Evolutionary conservation across 225 moss, liverwort and hornwort species (phyloP).

Genomic region (Physcomitrellopsis africana): DNA sequence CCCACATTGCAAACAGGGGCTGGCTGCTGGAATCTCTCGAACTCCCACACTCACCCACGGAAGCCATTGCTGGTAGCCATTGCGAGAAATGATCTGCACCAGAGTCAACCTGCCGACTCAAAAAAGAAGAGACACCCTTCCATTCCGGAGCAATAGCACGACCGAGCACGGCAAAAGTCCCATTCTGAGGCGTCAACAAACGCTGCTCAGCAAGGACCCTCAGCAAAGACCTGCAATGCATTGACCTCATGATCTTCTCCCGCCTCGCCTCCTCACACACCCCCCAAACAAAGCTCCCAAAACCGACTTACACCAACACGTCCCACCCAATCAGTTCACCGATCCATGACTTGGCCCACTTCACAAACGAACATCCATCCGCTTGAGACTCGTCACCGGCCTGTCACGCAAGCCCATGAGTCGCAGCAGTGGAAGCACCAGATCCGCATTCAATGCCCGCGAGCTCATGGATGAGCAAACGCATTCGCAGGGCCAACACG

Average conservation of each 20-base stretch:
- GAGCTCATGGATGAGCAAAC: not conserved
- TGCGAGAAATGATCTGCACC: not conserved
- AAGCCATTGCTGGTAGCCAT: constrained; percentile 32
- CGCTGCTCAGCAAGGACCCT: constrained; percentile 15
- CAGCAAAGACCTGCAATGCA: constrained; percentile 2
- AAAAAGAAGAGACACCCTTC: not conserved
- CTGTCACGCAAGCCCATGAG: not conserved
- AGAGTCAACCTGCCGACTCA: not conserved
- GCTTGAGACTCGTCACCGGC: too few species aligned
- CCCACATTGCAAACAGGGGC: constrained; percentile 21
- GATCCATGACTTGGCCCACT: not conserved
- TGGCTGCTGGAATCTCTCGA: not conserved
- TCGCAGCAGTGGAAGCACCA: not conserved
- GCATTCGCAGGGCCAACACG: too few species aligned
- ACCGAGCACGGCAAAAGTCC: too few species aligned
- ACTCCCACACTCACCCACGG: not conserved
- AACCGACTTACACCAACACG: not conserved
- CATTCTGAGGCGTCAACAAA: not conserved
- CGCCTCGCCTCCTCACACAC: not conserved
- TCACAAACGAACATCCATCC: not conserved
- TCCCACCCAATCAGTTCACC: constrained; percentile 2
- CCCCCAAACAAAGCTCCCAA: not conserved
- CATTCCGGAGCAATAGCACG: not conserved
- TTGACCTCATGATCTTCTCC: constrained; percentile 25
- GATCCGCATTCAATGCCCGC: not conserved